phyloP scores from a whole-genome alignment of 768 basidiomycete genomes.

The Phlebiopsis gigantea region DNA sequence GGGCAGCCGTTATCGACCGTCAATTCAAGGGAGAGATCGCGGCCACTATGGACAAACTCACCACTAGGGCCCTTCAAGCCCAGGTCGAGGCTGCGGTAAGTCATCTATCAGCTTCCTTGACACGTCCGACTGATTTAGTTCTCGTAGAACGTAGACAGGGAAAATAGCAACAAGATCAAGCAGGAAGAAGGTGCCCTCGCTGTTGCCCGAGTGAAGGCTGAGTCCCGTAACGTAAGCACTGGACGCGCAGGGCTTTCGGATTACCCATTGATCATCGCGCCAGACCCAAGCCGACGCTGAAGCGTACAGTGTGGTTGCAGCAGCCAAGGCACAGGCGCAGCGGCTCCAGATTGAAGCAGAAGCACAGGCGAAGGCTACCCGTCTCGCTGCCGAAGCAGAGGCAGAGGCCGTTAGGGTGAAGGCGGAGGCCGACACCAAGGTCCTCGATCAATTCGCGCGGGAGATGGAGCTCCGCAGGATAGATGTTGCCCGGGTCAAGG shows the following conservation, averaged over 20 bases:
- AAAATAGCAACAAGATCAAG: constrained; percentile 85
- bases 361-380: constrained; percentile 73
- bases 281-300: constrained; percentile 70
- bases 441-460: constrained; percentile 41
- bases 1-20: constrained; percentile 73
- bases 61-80: constrained; percentile 77
- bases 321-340: constrained; percentile 70
- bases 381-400: constrained; percentile 71
- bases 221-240: constrained; percentile 43
- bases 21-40: constrained; percentile 90
- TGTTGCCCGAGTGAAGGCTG: constrained; percentile 73
- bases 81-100: constrained; percentile 82
- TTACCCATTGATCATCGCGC: background rate
- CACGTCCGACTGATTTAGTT: background rate
- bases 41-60: constrained; percentile 79
- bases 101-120: background rate
- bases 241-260: background rate
- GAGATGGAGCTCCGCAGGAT: constrained; percentile 71
- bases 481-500: constrained; percentile 56
- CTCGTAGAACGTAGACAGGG: constrained; percentile 71
- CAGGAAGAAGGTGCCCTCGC: constrained; percentile 76
- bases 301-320: constrained; percentile 68
- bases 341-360: constrained; percentile 63
- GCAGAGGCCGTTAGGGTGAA: constrained; percentile 63
- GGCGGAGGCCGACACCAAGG: constrained; percentile 57